Evolutionary conservation across 2,329 filamentous ascomycete genomes (phyloP).

Genomic region (Xylaria sp.): DNA sequence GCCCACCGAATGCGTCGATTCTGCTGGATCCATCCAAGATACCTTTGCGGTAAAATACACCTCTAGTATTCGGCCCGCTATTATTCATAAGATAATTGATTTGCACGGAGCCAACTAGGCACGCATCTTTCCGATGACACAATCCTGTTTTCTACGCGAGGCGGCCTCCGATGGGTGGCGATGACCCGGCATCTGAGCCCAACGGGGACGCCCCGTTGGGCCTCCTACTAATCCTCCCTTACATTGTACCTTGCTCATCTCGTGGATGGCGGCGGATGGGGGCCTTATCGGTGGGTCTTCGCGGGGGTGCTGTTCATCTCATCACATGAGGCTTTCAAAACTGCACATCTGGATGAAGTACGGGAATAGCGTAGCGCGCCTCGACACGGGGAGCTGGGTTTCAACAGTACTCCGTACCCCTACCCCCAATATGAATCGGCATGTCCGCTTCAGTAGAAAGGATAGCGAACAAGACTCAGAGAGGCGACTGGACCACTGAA

Average conservation of each 20-base stretch:
- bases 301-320: not conserved
- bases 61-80: constrained; percentile 10
- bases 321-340: constrained; percentile 3
- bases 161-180: constrained; percentile 8
- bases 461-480: not conserved
- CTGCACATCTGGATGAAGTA: constrained; percentile 6
- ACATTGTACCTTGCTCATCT: constrained; percentile 1
- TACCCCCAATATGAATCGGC: constrained; percentile 6
- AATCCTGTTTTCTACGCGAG: constrained; percentile 14
- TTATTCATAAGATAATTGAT: constrained; percentile 7
- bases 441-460: constrained; percentile 2
- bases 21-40: constrained; percentile 8
- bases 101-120: constrained; percentile 10
- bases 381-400: constrained; percentile 3
- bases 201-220: constrained; percentile 7
- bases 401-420: constrained; percentile 10
- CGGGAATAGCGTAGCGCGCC: not conserved
- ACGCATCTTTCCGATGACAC: constrained; percentile 18
- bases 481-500: not conserved
- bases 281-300: constrained; percentile 1
- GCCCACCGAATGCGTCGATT: constrained; percentile 9
- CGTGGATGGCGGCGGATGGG: not conserved
- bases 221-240: not conserved
- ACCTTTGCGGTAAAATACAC: not conserved
- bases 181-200: constrained; percentile 10